Percentiles rank a stretch among this genome's conserved stretches.
Conservation (phyloP, 23 red algal genomes). For the Gracilaria gracilis region DNA sequence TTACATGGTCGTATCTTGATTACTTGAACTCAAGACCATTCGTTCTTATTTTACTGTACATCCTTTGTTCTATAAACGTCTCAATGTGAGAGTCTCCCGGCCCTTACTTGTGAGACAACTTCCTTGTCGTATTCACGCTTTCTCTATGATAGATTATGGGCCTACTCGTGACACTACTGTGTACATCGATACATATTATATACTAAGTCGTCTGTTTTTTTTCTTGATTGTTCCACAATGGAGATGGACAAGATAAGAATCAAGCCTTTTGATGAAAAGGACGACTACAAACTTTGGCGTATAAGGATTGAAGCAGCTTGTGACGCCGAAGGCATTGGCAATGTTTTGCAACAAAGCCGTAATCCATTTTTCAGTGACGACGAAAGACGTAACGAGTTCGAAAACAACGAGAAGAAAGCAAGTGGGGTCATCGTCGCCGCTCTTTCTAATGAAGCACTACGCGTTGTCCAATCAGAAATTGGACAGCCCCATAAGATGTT, state of each 20-base stretch:
- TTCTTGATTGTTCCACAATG: not conserved
- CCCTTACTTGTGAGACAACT: not conserved
- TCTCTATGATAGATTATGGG: not conserved
- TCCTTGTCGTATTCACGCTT: not conserved
- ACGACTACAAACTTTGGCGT: constrained; percentile 33
- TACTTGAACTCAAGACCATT: too few species aligned
- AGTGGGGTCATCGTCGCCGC: constrained; percentile 41
- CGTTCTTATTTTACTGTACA: too few species aligned
- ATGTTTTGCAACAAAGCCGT: constrained; percentile 6
- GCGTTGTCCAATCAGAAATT: constrained; percentile 29
- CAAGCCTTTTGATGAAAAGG: constrained; percentile 6
- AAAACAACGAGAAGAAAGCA: constrained; percentile 1
- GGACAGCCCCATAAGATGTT: constrained; percentile 5
- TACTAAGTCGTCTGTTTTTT: not conserved
- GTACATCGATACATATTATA: not conserved
- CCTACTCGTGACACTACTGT: not conserved
- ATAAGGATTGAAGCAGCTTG: constrained; percentile 38
- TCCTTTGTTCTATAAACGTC: not conserved
- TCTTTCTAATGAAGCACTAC: constrained; percentile 32
- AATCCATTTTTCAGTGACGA: constrained; percentile 18
- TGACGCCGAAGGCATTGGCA: not conserved
- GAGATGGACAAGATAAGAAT: not conserved
- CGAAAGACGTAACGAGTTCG: constrained; percentile 4
- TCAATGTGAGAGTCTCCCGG: not conserved
- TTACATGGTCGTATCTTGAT: too few species aligned